Base-by-base conservation (phyloP, 257 asterid genomes). In the Nicotiana attenuata region DNA sequence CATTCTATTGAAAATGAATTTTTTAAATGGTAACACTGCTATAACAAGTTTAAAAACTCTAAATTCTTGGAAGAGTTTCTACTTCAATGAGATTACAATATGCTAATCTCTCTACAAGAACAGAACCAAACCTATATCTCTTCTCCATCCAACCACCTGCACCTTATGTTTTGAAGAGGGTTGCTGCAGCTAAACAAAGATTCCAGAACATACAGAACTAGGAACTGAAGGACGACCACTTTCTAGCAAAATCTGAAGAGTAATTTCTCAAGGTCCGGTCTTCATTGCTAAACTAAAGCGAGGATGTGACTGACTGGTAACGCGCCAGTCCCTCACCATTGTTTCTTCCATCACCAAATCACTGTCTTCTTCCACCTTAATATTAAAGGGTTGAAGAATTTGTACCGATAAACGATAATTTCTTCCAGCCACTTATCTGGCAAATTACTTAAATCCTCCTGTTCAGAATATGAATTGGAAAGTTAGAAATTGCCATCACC, bases 401-500 rank as follows among this genome's bases (percentile, higher is more conserved):
- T 84, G 82, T 19, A 82, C 81, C 55, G 77, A 59, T 60, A 26
- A 80, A 69, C 45, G 31, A 76, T 76, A 24, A 81, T 69, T 84
- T 69, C 76, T 76, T 83, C 53, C 47, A 57, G 80, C 84, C 77
- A 56, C 87, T 68, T 65, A 65, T 85, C 88, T 66, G 64, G 65
- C 56, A 13, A 83, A 81, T 64, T 59, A 60, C 77, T 91, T 87
- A 89, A 63, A 64, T 83, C 87, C 92, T 89, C 97, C 97, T 93
- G 94, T 64, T 76, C 76, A 76, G 65, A 85, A 38, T 50, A 81
- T 65, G 13, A 53, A 56, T 59, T 20, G 56, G 29, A 14, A 26
- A 10, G 45, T 59, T 55, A 60, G 47, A 55, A 78, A 47, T 0
- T 38, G 67, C 41, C 26, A 5, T 60, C 59, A 78, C 26, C 75